phyloP scores from a whole-genome alignment of 1,284 basidiomycete genomes.

The Prillingera fragicola region DNA sequence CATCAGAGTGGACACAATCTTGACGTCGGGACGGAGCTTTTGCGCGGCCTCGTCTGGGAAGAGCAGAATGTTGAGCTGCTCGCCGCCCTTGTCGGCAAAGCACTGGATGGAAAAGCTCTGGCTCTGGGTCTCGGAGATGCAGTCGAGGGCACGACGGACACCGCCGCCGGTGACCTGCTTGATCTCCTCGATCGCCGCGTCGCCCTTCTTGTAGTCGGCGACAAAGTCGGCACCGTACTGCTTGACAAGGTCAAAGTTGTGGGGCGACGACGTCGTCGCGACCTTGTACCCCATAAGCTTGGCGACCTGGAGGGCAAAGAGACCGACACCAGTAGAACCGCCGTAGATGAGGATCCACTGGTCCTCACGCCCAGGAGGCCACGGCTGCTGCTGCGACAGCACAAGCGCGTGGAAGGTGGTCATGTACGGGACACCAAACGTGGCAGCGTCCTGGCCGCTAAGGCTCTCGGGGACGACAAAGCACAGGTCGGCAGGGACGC shows the following conservation, averaged over 20 bases:
- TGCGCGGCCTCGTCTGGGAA: slow-evolving; percentile 15
- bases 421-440: slow-evolving; percentile 44
- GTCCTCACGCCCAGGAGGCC: slow-evolving; percentile 15
- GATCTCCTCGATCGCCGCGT: slow-evolving; percentile 22
- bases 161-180: slow-evolving; percentile 33
- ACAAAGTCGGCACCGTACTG: slow-evolving; percentile 50
- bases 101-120: slow-evolving; percentile 25
- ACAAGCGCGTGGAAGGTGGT: slow-evolving; percentile 19
- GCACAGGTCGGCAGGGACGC: slow-evolving; percentile 25
- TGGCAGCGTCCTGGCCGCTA: slow-evolving; percentile 47
- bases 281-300: slow-evolving; percentile 50
- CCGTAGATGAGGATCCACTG: slow-evolving; percentile 49
- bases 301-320: slow-evolving; percentile 51
- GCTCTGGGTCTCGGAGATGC: slow-evolving; percentile 32
- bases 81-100: slow-evolving; percentile 25
- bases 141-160: slow-evolving; percentile 32
- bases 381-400: slow-evolving; percentile 7
- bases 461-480: slow-evolving; percentile 25
- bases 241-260: slow-evolving; percentile 48
- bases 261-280: slow-evolving; percentile 47
- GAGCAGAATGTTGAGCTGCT: slow-evolving; percentile 32
- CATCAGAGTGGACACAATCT: slow-evolving; percentile 29
- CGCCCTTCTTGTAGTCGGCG: slow-evolving; percentile 28
- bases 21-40: slow-evolving; percentile 24
- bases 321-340: slow-evolving; percentile 50